phyloP scores from a whole-genome alignment of 2,329 filamentous ascomycete genomes.

The Exophiala aquamarina region DNA sequence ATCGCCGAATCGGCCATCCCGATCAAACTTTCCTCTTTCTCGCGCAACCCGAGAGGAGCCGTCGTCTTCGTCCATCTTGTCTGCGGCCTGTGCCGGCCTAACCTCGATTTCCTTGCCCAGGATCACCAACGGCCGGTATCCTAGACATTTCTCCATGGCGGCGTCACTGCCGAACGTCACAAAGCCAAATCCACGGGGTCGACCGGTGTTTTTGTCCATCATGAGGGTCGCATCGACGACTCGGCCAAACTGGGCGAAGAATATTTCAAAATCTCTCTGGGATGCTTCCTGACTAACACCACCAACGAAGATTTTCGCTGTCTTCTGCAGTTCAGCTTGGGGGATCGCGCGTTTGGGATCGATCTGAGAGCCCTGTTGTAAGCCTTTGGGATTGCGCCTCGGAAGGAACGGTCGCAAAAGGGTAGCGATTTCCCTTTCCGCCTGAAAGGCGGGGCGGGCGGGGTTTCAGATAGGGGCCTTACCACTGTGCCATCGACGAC shows the following conservation, averaged over 20 bases:
- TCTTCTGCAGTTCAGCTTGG: slow-evolving; percentile 95
- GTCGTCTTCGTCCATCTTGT: slow-evolving; percentile 90
- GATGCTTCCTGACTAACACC: slow-evolving; percentile 97
- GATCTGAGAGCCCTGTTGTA: slow-evolving; percentile 61
- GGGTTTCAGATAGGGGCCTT: slow-evolving; percentile 43
- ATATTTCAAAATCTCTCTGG: slow-evolving; percentile 92
- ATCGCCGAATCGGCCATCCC: slow-evolving; percentile 40
- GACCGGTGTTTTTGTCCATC: slow-evolving; percentile 99
- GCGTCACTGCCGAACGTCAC: slow-evolving; percentile 97
- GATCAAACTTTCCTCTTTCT: slow-evolving; percentile 39
- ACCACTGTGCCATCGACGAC: slow-evolving; percentile 98
- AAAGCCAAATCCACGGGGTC: slow-evolving; percentile 93
- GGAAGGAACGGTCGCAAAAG: slow-evolving; percentile 5
- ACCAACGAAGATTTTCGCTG: slow-evolving; percentile 97
- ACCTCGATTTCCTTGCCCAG: slow-evolving; percentile 96
- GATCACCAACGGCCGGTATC: slow-evolving; percentile 75
- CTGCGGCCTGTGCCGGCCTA: slow-evolving; percentile 93
- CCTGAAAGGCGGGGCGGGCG: too few relatives aligned
- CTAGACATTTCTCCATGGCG: slow-evolving; percentile 87
- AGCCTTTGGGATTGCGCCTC: slow-evolving; percentile 23
- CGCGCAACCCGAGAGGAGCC: slow-evolving; percentile 57
- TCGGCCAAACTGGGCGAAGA: slow-evolving; percentile 93
- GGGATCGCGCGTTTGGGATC: slow-evolving; percentile 97
- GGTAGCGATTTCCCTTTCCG: slow-evolving; percentile 21
- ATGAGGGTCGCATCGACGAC: slow-evolving; percentile 97